Base-by-base conservation (phyloP, 1,139 yeast species). In the Saccharomyces hybrid region DNA sequence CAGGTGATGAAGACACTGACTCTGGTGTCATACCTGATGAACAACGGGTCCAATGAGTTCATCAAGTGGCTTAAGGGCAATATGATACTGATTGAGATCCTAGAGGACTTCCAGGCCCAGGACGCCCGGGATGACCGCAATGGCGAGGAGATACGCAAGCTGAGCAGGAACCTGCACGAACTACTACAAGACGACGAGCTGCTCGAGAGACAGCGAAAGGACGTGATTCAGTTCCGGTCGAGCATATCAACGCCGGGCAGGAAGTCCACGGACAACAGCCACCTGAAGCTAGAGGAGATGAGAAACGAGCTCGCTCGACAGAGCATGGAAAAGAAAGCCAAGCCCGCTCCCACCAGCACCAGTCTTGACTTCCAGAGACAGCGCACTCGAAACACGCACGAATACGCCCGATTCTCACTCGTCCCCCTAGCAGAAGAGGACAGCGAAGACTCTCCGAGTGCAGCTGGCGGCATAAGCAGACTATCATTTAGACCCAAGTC, bases 361-460 rank as follows among this genome's bases (percentile, higher is more conserved):
- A 47, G 53, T 21, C 19, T 47, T 11, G 54, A 34, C 28, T 19
- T 14, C 19, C 21, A 31, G 19, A 51, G 53, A 34, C 48, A 52
- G 29, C 47, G 54, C 12, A 47, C n/a, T 48, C 51, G 55, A 54
- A 59, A 31, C 49, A 54, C 56, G 9, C 16, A 47, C 9, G 59
- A 56, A 19, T 52, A 44, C 44, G 29, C 58, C 5, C 50, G 54
- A 19, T 55, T 57, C 9, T 32, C 54, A 7, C 34, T 64, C 44
- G 62, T 57, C 24, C 61, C 65, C 1, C 49, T 62, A 14, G 44
- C 54, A 21, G 67, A 63, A 52, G 66, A 63, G 52, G 65, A 61
- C 2, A 90, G 88, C 78, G 42, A 34, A 14, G 42, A 34, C 9
- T 7, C 9, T 14, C 42, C 42, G 0, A 12, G 29, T 5, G 34